Percentiles rank a stretch among this genome's conserved stretches.
These are phyloP conservation scores for Jaapia argillacea DNA, from an alignment of 768 basidiomycete species.

Conservation along the genomic window DNA sequence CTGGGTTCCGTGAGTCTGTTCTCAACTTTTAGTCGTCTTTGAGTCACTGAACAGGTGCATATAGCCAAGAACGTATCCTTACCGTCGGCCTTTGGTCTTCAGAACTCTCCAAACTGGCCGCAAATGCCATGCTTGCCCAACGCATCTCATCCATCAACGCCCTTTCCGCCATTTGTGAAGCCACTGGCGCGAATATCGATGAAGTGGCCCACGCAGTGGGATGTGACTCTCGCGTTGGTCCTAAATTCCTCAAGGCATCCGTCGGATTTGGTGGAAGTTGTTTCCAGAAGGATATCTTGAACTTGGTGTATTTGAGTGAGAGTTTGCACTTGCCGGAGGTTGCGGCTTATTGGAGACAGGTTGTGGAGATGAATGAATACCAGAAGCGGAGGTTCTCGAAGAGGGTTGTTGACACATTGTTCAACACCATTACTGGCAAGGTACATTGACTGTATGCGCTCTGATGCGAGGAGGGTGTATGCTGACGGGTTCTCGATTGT, in stretches of 20 bases:
- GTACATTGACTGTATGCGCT: slow-evolving; percentile 33
- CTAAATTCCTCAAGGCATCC: slow-evolving; percentile 91
- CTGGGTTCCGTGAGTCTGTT: slow-evolving; percentile 80
- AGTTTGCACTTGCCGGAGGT: slow-evolving; percentile 93
- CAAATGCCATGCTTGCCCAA: slow-evolving; percentile 99
- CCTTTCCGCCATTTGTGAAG: slow-evolving; percentile 96
- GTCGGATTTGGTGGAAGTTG: slow-evolving; percentile 98
- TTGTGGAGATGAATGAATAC: slow-evolving; percentile 98
- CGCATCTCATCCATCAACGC: slow-evolving; percentile 98
- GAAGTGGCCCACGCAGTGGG: slow-evolving; percentile 95
- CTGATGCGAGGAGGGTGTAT: too few species aligned
- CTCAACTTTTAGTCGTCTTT: not conserved
- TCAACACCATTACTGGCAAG: slow-evolving; percentile 97
- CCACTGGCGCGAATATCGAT: slow-evolving; percentile 97
- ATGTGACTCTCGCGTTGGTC: slow-evolving; percentile 84
- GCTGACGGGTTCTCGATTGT: not conserved
- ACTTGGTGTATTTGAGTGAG: slow-evolving; percentile 95
- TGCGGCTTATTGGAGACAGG: slow-evolving; percentile 94
- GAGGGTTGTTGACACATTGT: slow-evolving; percentile 92
- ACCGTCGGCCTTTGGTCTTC: slow-evolving; percentile 98
- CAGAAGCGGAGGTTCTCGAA: slow-evolving; percentile 96
- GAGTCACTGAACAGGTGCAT: not conserved
- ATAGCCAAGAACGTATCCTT: slow-evolving; percentile 66
- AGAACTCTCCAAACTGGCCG: slow-evolving; percentile 95
- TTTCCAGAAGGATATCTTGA: slow-evolving; percentile 99